Evolutionary conservation across 306 rosid species (phyloP), one percentile per base, ranked within the genome.

Genomic region (Benincasa hispida): DNA sequence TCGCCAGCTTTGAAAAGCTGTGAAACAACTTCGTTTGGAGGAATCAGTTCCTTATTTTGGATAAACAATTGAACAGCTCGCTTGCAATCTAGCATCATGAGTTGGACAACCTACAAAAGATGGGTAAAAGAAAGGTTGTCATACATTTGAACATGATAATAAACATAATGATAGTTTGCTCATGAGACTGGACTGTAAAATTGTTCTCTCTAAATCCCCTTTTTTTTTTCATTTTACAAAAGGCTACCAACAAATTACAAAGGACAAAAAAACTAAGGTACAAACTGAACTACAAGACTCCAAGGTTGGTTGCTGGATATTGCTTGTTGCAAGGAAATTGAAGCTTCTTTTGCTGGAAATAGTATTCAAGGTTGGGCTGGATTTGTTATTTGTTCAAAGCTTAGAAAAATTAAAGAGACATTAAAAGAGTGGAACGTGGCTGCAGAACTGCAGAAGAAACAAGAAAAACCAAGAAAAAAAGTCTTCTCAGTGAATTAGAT

Each of bases 81-180:
- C 89, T 90, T 92, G 95, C 91, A 85, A 84, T 92, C 97, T 79
- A 94, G 88, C 92, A 77, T 90, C 98, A 90, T 91, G 82, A 94
- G 80, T 80, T 90, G 94, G 74, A 90, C 93, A 81, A 89, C 96
- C 98, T 94, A 83, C 80, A 79, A 56, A 22, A 48, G 76, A 87
- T 37, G 80, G 22, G 67, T 30, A 35, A 81, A 27, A 48, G 59
- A 48, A 47, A 70, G 35, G 41, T 3, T 15, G 22, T 48, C 76
- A 70, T 47, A 70, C 76, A 25, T 25, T 24, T 24, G 10, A 70
- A 47, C 79, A 81, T 75, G 79, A 75, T 73, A 81, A 72, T 32
- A 80, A 56, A 41, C 55, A 50, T 50, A 50, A 50, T 50, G 17
- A 50, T 50, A 50, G 55, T 50, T 68, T 12, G 6, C 34, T 28